Conservation (phyloP, 2,329 filamentous ascomycete genomes). For the Aureobasidium musti region DNA sequence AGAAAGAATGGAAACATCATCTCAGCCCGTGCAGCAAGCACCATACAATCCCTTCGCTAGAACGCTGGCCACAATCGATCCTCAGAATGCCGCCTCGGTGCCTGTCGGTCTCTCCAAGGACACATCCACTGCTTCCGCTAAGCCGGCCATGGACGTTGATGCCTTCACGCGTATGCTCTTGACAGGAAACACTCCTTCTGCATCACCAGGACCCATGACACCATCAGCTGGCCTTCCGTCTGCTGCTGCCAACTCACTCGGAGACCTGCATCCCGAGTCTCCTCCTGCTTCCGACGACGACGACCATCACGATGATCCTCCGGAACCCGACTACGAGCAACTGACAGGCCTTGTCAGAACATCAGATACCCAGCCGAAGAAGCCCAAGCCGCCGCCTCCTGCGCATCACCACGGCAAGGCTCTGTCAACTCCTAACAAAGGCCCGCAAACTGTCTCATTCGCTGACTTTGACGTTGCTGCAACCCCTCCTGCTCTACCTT, state of each 20-base stretch:
- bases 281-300: conserved; percentile 58
- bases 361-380: conserved; percentile 34
- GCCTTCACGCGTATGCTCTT: conserved; percentile 73
- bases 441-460: conserved; percentile 42
- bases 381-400: conserved; percentile 67
- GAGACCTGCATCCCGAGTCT: conserved; percentile 50
- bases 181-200: conserved; percentile 60
- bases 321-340: conserved; percentile 50
- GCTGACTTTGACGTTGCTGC: conserved; percentile 41
- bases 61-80: conserved; percentile 39
- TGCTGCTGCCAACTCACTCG: conserved; percentile 49
- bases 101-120: conserved; percentile 10
- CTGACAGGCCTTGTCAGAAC: conserved; percentile 37
- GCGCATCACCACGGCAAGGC: conserved; percentile 73
- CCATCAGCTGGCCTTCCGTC: conserved; percentile 33
- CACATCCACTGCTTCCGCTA: conserved; percentile 28
- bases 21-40: conserved; percentile 32
- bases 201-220: conserved; percentile 30
- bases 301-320: conserved; percentile 37
- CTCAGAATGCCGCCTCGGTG: conserved; percentile 27
- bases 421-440: conserved; percentile 51
- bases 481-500: conserved; percentile 30
- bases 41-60: conserved; percentile 43
- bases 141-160: conserved; percentile 66
- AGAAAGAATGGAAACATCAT: background rate